Conservation (phyloP, 768 basidiomycete species). For the Suillus subaureus region DNA sequence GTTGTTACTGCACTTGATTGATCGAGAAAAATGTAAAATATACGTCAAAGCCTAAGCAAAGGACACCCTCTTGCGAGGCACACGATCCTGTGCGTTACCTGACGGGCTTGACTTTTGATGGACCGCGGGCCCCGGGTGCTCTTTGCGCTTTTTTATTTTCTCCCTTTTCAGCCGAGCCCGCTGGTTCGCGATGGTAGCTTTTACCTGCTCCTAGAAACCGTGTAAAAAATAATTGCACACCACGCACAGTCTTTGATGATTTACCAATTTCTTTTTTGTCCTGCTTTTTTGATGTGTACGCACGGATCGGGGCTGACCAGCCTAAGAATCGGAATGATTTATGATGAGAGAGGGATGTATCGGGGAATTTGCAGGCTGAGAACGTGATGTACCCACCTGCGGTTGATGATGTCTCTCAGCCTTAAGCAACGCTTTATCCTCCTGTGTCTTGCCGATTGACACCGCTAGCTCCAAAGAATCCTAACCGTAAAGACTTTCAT, state of each 20-base stretch:
- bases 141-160: conserved; percentile 37
- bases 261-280: conserved; percentile 43
- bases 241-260: conserved; percentile 19
- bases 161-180: conserved; percentile 41
- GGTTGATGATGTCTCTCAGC: conserved; percentile 41
- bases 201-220: conserved; percentile 43
- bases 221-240: conserved; percentile 16
- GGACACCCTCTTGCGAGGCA: conserved; percentile 37
- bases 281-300: conserved; percentile 29
- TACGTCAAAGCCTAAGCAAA: conserved; percentile 27
- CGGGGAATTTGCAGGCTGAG: conserved; percentile 14
- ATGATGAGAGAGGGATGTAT: conserved; percentile 25
- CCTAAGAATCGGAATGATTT: conserved; percentile 20
- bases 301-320: conserved; percentile 29
- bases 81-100: conserved; percentile 13
- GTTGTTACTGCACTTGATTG: background rate
- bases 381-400: conserved; percentile 35
- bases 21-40: conserved; percentile 1
- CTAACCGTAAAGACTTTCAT: conserved; percentile 32
- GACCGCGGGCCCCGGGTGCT: conserved; percentile 16
- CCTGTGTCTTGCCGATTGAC: conserved; percentile 47
- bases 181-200: conserved; percentile 39
- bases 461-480: conserved; percentile 50
- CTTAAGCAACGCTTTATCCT: conserved; percentile 45
- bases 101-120: conserved; percentile 16